Conservation (phyloP, 2,329 filamentous ascomycete species). For the Thielaviopsis punctulata region DNA sequence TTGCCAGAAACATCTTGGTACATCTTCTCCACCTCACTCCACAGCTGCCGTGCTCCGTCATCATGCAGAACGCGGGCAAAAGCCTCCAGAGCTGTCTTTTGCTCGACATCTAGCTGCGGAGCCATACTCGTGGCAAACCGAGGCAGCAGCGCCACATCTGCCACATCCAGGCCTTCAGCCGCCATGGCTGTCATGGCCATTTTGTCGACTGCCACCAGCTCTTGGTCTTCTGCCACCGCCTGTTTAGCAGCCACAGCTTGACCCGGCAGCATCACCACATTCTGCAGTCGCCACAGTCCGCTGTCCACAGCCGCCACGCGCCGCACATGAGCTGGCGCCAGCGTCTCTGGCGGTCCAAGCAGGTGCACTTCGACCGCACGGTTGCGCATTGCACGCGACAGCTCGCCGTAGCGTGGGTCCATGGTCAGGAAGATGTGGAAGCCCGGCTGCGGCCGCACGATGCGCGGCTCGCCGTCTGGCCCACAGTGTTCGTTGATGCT, state of each 20-base stretch:
- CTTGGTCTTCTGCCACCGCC: too few species aligned
- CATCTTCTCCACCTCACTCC: slow-evolving; percentile 20
- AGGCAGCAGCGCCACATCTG: slow-evolving; percentile 12
- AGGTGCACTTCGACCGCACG: slow-evolving; percentile 81
- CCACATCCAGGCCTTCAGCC: slow-evolving; percentile 10
- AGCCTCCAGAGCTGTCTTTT: background rate
- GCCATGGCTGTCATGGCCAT: slow-evolving; percentile 5
- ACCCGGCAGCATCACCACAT: slow-evolving; percentile 12
- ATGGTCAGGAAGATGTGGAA: slow-evolving; percentile 91
- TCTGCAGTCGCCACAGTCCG: slow-evolving; percentile 29
- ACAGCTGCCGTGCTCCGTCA: slow-evolving; percentile 6
- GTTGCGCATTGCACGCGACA: slow-evolving; percentile 94
- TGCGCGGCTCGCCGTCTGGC: slow-evolving; percentile 59
- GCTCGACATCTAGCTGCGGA: background rate
- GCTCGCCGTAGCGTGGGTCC: slow-evolving; percentile 78
- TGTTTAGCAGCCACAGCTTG: too few species aligned
- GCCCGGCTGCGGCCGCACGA: slow-evolving; percentile 65
- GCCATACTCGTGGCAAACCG: slow-evolving; percentile 9
- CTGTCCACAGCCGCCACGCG: slow-evolving; percentile 32
- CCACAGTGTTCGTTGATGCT: slow-evolving; percentile 89
- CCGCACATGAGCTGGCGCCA: slow-evolving; percentile 19
- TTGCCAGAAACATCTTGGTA: slow-evolving; percentile 20
- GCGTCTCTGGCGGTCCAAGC: slow-evolving; percentile 24
- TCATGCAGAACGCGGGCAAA: slow-evolving; percentile 4
- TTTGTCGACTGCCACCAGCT: background rate